Percentiles rank a stretch among this genome's conserved stretches.
Evolutionary conservation across 768 basidiomycete genomes (phyloP).

Genomic region (Lentinula sp.): DNA sequence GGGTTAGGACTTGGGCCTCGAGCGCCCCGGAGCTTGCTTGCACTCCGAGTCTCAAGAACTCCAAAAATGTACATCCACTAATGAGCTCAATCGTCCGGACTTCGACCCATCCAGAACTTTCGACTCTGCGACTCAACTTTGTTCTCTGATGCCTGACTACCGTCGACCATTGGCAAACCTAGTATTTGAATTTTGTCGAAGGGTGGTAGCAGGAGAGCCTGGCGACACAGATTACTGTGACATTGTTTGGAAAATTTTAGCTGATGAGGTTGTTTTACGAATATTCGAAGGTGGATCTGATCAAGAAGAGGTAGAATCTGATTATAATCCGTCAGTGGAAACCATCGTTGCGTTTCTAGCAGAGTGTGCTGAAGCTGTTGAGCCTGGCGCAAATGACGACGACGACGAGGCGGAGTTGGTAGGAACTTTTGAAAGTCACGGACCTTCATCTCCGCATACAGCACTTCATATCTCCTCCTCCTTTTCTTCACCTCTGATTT

Average conservation of each 20-base stretch:
- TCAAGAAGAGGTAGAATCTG: neutral
- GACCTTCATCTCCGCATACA: constrained; percentile 21
- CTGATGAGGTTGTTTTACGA: constrained; percentile 61
- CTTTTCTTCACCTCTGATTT: constrained; percentile 45
- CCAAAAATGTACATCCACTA: constrained; percentile 1
- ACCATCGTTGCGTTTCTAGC: constrained; percentile 35
- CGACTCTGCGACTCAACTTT: neutral
- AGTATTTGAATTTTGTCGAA: constrained; percentile 45
- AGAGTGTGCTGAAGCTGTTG: constrained; percentile 18
- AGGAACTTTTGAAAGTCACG: constrained; percentile 30
- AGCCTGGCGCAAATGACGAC: constrained; percentile 30
- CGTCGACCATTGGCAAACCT: constrained; percentile 37
- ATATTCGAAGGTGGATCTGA: constrained; percentile 28
- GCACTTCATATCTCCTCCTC: neutral
- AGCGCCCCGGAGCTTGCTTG: neutral
- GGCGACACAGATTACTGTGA: constrained; percentile 31
- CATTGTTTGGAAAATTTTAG: constrained; percentile 53
- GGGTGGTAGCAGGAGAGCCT: constrained; percentile 21
- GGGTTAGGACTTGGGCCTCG: neutral
- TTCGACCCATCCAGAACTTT: neutral
- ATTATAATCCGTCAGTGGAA: neutral
- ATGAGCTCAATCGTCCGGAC: neutral
- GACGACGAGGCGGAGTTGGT: constrained; percentile 38
- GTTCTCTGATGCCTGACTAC: neutral
- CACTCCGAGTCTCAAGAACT: neutral